Conservation (phyloP, 257 asterid species). For the Lithospermum erythrorhizon region DNA sequence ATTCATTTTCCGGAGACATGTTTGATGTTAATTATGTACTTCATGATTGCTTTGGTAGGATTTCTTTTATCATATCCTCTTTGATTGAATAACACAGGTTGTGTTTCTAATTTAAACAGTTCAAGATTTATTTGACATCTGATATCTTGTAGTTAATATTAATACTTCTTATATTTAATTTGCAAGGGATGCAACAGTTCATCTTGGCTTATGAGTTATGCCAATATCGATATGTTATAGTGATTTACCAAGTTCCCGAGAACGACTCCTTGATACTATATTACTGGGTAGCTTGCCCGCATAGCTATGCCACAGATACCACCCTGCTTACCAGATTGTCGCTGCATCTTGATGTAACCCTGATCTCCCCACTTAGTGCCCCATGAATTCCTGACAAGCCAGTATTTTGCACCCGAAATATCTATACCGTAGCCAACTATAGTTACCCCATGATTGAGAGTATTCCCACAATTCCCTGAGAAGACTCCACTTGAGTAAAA, state of each 20-base stretch:
- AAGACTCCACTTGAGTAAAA: slow-evolving; percentile 43
- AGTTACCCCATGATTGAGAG: slow-evolving; percentile 43
- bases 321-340: slow-evolving; percentile 13
- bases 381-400: slow-evolving; percentile 76
- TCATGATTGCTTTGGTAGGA: no score
- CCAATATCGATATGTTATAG: background rate
- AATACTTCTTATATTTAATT: no score
- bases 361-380: slow-evolving; percentile 48
- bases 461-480: slow-evolving; percentile 30
- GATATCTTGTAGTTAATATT: background rate
- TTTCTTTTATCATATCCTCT: no score
- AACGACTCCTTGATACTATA: slow-evolving; percentile 11
- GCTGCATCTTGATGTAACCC: slow-evolving; percentile 42
- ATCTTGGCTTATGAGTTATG: background rate
- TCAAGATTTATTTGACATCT: background rate
- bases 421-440: slow-evolving; percentile 45
- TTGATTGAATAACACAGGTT: background rate
- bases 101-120: background rate
- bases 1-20: background rate
- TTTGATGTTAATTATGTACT: background rate
- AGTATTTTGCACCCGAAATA: slow-evolving; percentile 28
- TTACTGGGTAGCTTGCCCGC: slow-evolving; percentile 48
- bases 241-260: background rate
- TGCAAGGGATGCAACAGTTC: background rate
- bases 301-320: slow-evolving; percentile 48